Conservation (phyloP, 169 alveolate species). For the Miamiensis avidus region DNA sequence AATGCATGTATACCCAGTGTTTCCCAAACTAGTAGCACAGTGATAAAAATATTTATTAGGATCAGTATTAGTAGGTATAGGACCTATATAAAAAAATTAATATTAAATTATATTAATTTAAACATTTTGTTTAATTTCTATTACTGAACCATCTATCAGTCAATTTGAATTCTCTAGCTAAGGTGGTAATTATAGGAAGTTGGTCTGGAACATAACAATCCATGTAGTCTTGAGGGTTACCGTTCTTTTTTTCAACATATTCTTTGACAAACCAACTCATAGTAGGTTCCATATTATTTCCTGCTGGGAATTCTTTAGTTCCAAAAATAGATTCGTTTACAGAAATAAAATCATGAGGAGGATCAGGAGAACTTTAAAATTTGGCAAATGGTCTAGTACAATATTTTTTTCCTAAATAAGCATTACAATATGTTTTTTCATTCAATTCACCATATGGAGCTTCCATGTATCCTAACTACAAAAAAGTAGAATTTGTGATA, state of each 20-base stretch:
- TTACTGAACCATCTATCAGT: not conserved
- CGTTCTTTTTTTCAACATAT: not conserved
- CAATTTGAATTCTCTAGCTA: constrained; percentile 2
- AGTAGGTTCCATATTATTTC: not conserved
- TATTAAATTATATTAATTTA: no score
- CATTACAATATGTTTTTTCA: not conserved
- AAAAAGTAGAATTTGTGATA: no score
- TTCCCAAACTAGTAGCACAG: constrained; percentile 1
- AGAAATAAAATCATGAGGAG: not conserved
- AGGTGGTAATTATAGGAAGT: not conserved
- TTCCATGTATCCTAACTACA: not conserved
- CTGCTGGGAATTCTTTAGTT: not conserved
- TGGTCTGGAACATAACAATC: not conserved
- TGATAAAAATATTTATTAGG: constrained; percentile 2
- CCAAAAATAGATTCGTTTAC: not conserved
- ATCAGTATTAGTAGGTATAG: not conserved
- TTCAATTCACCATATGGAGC: not conserved
- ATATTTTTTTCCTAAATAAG: not conserved
- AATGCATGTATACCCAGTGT: not conserved
- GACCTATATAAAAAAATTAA: no score
- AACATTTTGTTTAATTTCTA: no score
- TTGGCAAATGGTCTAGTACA: not conserved
- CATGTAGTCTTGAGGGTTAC: not conserved
- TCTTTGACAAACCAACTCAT: constrained; percentile 1
- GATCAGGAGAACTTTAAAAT: not conserved